These are phyloP conservation scores for Leptographium radiaticola DNA, from an alignment of 2,329 filamentous ascomycete genomes.

Conservation along the genomic window DNA sequence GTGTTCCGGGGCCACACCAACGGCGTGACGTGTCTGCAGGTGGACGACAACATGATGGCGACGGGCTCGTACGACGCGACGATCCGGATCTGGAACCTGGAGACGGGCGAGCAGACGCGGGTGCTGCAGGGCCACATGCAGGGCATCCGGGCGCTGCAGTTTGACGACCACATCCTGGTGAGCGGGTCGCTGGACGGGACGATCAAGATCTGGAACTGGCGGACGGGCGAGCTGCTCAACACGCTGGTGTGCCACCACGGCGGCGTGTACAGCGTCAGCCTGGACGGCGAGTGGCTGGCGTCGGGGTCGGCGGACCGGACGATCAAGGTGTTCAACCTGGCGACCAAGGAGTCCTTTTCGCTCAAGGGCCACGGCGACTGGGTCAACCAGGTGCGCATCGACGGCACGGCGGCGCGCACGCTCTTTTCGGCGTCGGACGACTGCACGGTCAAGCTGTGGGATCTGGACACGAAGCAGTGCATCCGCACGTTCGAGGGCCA, in stretches of 20 bases:
- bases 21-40: conserved; percentile 55
- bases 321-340: conserved; percentile 87
- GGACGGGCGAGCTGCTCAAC: conserved; percentile 73
- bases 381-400: conserved; percentile 91
- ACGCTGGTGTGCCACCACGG: conserved; percentile 68
- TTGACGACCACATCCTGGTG: conserved; percentile 83
- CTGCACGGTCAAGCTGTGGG: conserved; percentile 62
- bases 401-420: conserved; percentile 60
- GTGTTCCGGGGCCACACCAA: conserved; percentile 78
- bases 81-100: conserved; percentile 91
- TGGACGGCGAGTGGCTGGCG: conserved; percentile 70
- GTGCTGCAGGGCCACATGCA: conserved; percentile 71
- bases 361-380: conserved; percentile 82
- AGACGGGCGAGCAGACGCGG: conserved; percentile 74
- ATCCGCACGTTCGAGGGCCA: conserved; percentile 74
- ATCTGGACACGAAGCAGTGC: conserved; percentile 64
- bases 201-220: conserved; percentile 94
- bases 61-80: conserved; percentile 93
- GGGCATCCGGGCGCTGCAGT: conserved; percentile 80
- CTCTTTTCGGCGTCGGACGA: conserved; percentile 92
- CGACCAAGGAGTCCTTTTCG: conserved; percentile 65
- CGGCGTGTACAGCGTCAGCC: conserved; percentile 79
- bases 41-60: conserved; percentile 76
- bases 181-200: conserved; percentile 67
- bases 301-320: conserved; percentile 83